Evolutionary conservation across 441 rosid species (phyloP).

Genomic region (Bruguiera hainesii): DNA sequence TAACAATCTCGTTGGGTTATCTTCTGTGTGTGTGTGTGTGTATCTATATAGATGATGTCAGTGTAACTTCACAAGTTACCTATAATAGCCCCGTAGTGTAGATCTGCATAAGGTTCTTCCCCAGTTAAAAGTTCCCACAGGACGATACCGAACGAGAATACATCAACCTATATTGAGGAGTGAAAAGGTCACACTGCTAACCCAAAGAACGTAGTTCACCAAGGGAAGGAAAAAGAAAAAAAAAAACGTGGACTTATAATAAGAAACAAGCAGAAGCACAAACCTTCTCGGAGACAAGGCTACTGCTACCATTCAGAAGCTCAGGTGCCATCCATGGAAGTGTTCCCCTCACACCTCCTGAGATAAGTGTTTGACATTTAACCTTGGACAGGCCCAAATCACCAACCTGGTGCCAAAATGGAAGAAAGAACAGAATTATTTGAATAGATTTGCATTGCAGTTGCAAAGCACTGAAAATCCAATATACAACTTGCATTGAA

Average conservation of each 20-base stretch:
- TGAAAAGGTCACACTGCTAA: background rate
- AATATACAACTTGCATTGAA: background rate
- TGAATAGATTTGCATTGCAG: background rate
- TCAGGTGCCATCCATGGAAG: slow-evolving; percentile 81
- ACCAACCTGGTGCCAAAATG: slow-evolving; percentile 44
- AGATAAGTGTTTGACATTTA: slow-evolving; percentile 63
- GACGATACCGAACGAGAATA: slow-evolving; percentile 69
- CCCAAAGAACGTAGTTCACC: background rate
- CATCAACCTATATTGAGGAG: slow-evolving; percentile 44
- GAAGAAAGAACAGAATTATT: slow-evolving; percentile 6
- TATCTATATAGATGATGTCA: background rate
- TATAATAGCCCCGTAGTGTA: slow-evolving; percentile 69
- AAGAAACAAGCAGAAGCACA: slow-evolving; percentile 5
- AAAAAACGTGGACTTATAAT: background rate
- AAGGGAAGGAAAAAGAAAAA: background rate
- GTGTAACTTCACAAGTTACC: slow-evolving; percentile 26
- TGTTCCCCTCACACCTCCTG: slow-evolving; percentile 74
- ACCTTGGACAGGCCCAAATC: slow-evolving; percentile 74
- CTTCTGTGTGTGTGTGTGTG: background rate
- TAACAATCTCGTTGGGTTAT: too few species aligned
- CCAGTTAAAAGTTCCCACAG: slow-evolving; percentile 71
- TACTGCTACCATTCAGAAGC: slow-evolving; percentile 65
- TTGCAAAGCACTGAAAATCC: background rate
- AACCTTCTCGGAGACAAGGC: slow-evolving; percentile 67
- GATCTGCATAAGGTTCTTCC: slow-evolving; percentile 65